Conservation (phyloP, 2,329 filamentous ascomycete species). For the Drechslerella dactyloides region DNA sequence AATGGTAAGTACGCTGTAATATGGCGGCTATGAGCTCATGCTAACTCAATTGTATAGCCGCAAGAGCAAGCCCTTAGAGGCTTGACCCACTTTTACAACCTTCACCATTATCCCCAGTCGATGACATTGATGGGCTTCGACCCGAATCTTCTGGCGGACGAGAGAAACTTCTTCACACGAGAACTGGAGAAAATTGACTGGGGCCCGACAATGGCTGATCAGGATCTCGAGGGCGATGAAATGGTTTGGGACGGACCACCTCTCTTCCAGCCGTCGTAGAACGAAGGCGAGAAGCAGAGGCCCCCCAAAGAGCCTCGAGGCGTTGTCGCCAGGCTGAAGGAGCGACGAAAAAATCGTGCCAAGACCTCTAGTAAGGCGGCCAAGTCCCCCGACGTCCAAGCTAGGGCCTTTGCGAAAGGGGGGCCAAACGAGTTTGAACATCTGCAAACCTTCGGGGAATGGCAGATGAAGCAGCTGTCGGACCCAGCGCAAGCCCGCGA, state of each 20-base stretch:
- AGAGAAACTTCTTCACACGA: slow-evolving; percentile 78
- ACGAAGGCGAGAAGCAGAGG: slow-evolving; percentile 19
- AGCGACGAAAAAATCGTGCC: too few relatives aligned
- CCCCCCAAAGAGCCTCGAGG: neutral
- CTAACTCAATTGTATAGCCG: slow-evolving; percentile 60
- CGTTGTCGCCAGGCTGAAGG: neutral
- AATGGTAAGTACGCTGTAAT: slow-evolving; percentile 59
- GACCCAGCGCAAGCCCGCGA: neutral
- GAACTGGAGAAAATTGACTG: slow-evolving; percentile 70
- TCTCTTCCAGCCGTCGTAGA: slow-evolving; percentile 45
- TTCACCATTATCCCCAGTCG: slow-evolving; percentile 58
- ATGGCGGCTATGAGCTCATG: neutral
- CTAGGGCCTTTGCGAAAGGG: too few relatives aligned
- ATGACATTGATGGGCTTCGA: slow-evolving; percentile 57
- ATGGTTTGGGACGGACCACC: slow-evolving; percentile 42
- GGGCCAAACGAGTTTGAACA: neutral
- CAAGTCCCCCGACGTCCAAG: too few relatives aligned
- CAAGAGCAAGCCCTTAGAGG: slow-evolving; percentile 88
- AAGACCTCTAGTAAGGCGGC: too few relatives aligned
- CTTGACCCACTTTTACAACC: slow-evolving; percentile 87
- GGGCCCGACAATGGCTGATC: slow-evolving; percentile 61
- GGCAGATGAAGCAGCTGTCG: neutral
- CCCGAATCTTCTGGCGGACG: slow-evolving; percentile 69
- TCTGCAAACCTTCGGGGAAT: neutral
- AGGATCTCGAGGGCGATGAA: slow-evolving; percentile 59